These are phyloP conservation scores for Entophlyctis luteolus DNA, from an alignment of 192 early-diverging fungal species.

Conservation along the genomic window DNA sequence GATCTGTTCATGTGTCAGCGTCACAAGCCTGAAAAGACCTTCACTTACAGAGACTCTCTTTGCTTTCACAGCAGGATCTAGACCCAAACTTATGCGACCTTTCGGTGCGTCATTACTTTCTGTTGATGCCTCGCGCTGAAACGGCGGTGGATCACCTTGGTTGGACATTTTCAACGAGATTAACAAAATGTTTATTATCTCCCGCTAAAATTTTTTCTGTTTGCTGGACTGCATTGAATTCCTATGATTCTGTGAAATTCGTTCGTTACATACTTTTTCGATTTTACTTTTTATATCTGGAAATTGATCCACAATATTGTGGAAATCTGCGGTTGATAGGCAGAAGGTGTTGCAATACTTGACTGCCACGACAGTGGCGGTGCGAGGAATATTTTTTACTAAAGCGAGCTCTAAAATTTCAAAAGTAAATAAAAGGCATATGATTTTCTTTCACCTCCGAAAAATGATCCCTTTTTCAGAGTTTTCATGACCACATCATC, in stretches of 20 bases:
- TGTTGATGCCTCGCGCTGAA: too few relatives aligned
- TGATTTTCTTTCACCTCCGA: neutral
- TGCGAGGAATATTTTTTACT: conserved; percentile 8
- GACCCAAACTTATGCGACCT: neutral
- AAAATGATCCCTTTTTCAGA: conserved; percentile 1
- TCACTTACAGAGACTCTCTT: neutral
- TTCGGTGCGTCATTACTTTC: neutral
- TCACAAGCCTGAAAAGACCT: neutral
- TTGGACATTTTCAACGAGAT: neutral
- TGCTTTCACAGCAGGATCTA: neutral
- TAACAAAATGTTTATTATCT: neutral
- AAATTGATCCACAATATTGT: neutral
- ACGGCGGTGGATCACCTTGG: too few relatives aligned
- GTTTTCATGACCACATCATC: neutral
- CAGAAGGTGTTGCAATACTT: neutral
- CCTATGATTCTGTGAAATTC: too few relatives aligned
- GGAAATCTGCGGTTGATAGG: neutral
- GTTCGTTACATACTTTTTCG: neutral
- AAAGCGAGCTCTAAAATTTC: conserved; percentile 1
- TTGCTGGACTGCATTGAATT: too few relatives aligned
- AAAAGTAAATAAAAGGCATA: neutral
- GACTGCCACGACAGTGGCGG: neutral
- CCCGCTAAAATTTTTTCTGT: too few relatives aligned
- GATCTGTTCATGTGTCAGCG: too few relatives aligned
- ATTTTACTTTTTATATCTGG: neutral